A percentile compares a stretch with the other conserved stretches of the same genome.
Conservation (phyloP, 2,329 filamentous ascomycete species). For the Balansia obtecta region DNA sequence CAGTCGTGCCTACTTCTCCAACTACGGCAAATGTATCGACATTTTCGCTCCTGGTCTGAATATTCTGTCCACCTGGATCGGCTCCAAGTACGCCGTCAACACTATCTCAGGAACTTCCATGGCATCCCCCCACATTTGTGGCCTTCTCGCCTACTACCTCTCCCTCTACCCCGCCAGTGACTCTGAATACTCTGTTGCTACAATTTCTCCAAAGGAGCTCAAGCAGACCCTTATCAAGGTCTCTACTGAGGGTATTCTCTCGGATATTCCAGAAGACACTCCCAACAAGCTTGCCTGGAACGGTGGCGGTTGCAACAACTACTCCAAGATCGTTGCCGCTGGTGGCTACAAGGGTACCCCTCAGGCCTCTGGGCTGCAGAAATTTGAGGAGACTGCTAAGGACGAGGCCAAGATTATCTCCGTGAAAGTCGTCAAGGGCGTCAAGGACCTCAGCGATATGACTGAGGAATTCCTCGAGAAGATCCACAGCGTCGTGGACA, state of each 20-base stretch:
- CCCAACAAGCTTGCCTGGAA: constrained; percentile 98
- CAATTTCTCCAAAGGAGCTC: constrained; percentile 85
- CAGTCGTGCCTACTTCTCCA: constrained; percentile 99
- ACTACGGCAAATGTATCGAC: constrained; percentile 98
- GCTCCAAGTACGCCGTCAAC: constrained; percentile 91
- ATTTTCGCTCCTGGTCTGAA: constrained; percentile 96
- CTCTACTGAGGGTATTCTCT: constrained; percentile 65
- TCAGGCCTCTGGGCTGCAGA: constrained; percentile 34
- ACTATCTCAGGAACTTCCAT: constrained; percentile 99
- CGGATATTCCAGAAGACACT: constrained; percentile 74
- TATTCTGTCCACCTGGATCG: constrained; percentile 97
- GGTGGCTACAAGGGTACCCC: constrained; percentile 55
- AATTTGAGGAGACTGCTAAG: constrained; percentile 48
- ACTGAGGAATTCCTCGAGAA: constrained; percentile 50
- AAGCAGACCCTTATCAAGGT: constrained; percentile 81
- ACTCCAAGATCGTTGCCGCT: constrained; percentile 63
- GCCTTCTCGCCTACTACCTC: constrained; percentile 94
- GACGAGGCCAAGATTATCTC: constrained; percentile 47
- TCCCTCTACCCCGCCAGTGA: constrained; percentile 85
- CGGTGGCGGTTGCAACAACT: constrained; percentile 90
- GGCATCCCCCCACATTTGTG: constrained; percentile 93
- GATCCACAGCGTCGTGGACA: constrained; percentile 48
- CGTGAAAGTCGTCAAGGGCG: constrained; percentile 41
- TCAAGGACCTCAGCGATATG: constrained; percentile 40
- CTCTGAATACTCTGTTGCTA: constrained; percentile 81